Evolutionary conservation across 345 rosid species (phyloP), one percentile per base, ranked within the genome.

Genomic region (Lepidium sativum): DNA sequence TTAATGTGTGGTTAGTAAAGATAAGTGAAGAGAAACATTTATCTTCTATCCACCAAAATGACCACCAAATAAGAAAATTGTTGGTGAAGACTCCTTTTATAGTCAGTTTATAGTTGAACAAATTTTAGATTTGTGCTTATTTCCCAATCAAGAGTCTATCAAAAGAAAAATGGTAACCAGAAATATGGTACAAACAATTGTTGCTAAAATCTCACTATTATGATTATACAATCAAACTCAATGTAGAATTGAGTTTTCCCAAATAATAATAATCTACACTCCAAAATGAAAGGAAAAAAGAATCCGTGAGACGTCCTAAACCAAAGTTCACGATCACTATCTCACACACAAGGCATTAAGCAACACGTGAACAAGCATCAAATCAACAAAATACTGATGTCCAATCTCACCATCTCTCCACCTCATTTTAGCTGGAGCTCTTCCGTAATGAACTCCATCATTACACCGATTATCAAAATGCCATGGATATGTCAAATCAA

Each of bases 391-490:
- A 67, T 94, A 94, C 70, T 94, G 96, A 79, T 94, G 99, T 42
- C 99, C 99, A 1, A 90, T 86, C 73, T 82, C 80, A 21, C 99
- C 99, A 17, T 94, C 99, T 69, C 82, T 85, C 97, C 97, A 94
- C 68, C 61, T 70, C 91, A 80, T 80, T 83, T 88, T 86, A 4
- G 70, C 75, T 0, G 97, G 97, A 47, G 87, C 84, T 67, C 99
- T 83, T 14, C 99, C 99, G 15, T 94, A 94, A 65, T 94, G 97
- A 11, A 94, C 97, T 0, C 99, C 99, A 18, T 94, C 96, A 3
- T 77, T 94, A 69, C 97, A 90, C 39, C 96, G 72, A 54, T 88
- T 90, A 78, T 94, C 95, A 18, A 65, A 94, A 77, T 94, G 99
- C 97, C 97, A 94, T 0, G 97, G 96, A 75, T 62, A 88, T 7